Evolutionary conservation across 192 early-diverging fungal species (phyloP).

Genomic region (Geosiphon pyriformis): DNA sequence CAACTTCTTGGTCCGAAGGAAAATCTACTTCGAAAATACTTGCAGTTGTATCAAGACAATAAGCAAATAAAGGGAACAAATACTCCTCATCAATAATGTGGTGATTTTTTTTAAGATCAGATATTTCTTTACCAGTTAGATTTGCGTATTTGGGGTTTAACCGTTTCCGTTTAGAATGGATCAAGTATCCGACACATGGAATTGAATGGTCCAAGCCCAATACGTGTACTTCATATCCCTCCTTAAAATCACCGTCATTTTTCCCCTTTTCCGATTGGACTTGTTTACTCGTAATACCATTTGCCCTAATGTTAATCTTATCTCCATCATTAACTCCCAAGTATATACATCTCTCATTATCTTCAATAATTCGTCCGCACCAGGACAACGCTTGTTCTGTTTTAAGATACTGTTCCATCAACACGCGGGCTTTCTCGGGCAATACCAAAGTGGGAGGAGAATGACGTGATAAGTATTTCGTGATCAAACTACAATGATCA

Average conservation of each 20-base stretch:
- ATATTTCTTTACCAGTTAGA: slow-evolving; percentile 1
- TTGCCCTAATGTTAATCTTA: not conserved
- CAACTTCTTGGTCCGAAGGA: not conserved
- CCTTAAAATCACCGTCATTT: not conserved
- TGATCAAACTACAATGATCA: not conserved
- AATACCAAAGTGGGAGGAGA: not conserved
- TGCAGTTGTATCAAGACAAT: not conserved
- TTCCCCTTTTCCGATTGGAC: too few species aligned
- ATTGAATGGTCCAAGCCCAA: not conserved
- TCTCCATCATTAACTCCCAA: not conserved
- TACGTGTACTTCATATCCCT: not conserved
- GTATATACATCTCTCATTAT: not conserved
- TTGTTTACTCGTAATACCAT: too few species aligned
- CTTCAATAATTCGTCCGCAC: not conserved
- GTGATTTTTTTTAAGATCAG: not conserved
- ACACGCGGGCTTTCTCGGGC: not conserved
- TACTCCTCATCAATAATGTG: not conserved
- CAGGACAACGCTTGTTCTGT: not conserved
- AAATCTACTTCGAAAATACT: not conserved
- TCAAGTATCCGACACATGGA: not conserved
- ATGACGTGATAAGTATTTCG: not conserved
- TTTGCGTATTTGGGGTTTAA: not conserved
- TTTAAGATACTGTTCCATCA: not conserved
- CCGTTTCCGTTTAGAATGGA: not conserved
- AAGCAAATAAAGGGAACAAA: not conserved